A percentile compares a stretch with the other conserved stretches of the same genome.
phyloP scores from a whole-genome alignment of 1,284 basidiomycete species.

The Melampsora americana region DNA sequence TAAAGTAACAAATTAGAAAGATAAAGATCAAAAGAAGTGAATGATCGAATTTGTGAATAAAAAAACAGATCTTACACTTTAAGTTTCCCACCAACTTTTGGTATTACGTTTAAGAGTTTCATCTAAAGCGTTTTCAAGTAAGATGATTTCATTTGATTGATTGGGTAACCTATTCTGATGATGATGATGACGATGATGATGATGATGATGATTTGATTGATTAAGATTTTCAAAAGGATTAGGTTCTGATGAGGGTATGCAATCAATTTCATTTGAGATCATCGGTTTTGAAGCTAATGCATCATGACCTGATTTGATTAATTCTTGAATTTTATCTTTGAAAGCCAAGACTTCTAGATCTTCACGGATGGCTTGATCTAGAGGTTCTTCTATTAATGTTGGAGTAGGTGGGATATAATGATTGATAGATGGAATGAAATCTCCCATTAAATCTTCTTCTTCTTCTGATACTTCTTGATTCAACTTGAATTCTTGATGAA shows the following conservation, averaged over 20 bases:
- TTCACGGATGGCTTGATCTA: neutral
- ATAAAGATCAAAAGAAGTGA: too few relatives aligned
- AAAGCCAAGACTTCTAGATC: slow-evolving; percentile 23
- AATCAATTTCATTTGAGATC: neutral
- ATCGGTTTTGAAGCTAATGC: slow-evolving; percentile 24
- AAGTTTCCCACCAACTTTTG: slow-evolving; percentile 11
- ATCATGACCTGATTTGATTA: slow-evolving; percentile 26
- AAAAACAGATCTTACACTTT: too few relatives aligned
- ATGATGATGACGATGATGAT: neutral
- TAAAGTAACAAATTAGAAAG: too few relatives aligned
- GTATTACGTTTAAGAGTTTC: neutral
- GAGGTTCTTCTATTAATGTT: neutral
- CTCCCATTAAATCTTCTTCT: slow-evolving; percentile 28
- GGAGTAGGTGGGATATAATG: slow-evolving; percentile 13
- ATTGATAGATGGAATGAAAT: slow-evolving; percentile 22
- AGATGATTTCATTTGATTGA: neutral
- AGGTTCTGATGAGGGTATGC: slow-evolving; percentile 4
- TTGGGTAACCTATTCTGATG: neutral
- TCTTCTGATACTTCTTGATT: too few relatives aligned
- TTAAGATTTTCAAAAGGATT: too few relatives aligned
- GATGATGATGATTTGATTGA: too few relatives aligned
- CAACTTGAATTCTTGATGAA: neutral
- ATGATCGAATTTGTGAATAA: too few relatives aligned
- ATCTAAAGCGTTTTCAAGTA: slow-evolving; percentile 9
- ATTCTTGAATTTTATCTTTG: slow-evolving; percentile 20